A percentile compares a stretch with the other conserved stretches of the same genome.
Evolutionary conservation across 2,329 filamentous ascomycete genomes (phyloP).

Genomic region (Colletotrichum noveboracense): DNA sequence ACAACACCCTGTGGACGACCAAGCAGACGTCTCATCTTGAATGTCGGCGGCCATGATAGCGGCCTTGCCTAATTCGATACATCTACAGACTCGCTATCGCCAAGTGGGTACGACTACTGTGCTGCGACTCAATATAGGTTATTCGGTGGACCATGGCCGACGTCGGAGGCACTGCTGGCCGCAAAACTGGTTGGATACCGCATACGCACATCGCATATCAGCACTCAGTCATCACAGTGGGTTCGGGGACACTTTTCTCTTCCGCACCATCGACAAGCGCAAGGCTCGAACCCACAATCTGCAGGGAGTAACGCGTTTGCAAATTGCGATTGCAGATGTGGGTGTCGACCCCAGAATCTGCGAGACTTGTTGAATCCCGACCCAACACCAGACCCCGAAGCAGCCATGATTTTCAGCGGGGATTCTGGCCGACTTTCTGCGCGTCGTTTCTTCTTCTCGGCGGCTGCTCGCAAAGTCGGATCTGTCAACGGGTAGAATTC

Average conservation of each 20-base stretch:
- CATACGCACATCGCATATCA: background rate
- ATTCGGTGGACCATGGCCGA: slow-evolving; percentile 14
- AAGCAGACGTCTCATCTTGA: background rate
- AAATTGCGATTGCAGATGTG: slow-evolving; percentile 12
- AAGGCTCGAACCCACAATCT: background rate
- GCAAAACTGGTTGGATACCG: background rate
- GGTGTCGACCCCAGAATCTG: slow-evolving; percentile 8
- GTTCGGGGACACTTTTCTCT: background rate
- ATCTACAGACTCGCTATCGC: background rate
- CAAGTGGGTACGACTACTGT: background rate
- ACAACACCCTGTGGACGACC: background rate
- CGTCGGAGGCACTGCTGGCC: slow-evolving; percentile 3
- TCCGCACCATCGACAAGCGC: background rate
- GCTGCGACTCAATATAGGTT: background rate
- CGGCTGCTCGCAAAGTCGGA: background rate
- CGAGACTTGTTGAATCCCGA: slow-evolving; percentile 13
- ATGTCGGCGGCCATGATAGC: background rate
- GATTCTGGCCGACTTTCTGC: background rate
- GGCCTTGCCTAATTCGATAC: background rate
- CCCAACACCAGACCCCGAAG: slow-evolving; percentile 6
- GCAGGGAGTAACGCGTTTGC: background rate
- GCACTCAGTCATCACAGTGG: background rate
- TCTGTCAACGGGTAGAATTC: background rate
- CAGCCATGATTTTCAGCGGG: slow-evolving; percentile 5
- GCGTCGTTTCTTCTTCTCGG: background rate